phyloP scores from a whole-genome alignment of 2,329 filamentous ascomycete genomes.

The Trichophyton equinum region DNA sequence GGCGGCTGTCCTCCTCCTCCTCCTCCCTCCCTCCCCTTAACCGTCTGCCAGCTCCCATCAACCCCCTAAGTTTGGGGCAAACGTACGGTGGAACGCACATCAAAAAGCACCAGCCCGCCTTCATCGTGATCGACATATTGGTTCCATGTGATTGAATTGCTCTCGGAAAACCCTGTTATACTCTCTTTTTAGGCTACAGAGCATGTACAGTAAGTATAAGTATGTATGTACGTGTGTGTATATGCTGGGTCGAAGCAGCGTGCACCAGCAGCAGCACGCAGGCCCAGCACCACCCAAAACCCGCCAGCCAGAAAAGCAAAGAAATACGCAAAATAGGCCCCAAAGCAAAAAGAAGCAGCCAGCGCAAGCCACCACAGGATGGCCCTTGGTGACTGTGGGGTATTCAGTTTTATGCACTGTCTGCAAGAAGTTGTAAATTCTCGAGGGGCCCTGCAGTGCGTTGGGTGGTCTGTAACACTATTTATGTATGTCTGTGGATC shows the following conservation, averaged over 20 bases:
- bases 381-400: conserved; percentile 2
- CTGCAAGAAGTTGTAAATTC: not conserved
- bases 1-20: too few species aligned
- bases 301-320: too few species aligned
- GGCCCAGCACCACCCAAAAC: not conserved
- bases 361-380: not conserved
- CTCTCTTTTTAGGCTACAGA: not conserved
- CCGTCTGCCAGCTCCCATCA: not conserved
- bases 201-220: not conserved
- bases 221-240: too few species aligned
- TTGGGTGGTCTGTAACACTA: conserved; percentile 3
- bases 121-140: conserved; percentile 2
- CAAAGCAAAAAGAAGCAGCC: not conserved
- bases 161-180: conserved; percentile 3
- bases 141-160: conserved; percentile 4
- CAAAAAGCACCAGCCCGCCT: not conserved
- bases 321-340: not conserved
- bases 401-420: conserved; percentile 2
- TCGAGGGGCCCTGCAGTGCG: not conserved
- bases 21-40: too few species aligned
- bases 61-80: not conserved
- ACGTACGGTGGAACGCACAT: conserved; percentile 1
- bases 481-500: conserved; percentile 1
- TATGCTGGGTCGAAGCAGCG: too few species aligned
- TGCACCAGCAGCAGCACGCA: not conserved